These are phyloP conservation scores for Magnusiomyces suaveolens DNA, from an alignment of 1,139 yeast species.

Conservation along the genomic window DNA sequence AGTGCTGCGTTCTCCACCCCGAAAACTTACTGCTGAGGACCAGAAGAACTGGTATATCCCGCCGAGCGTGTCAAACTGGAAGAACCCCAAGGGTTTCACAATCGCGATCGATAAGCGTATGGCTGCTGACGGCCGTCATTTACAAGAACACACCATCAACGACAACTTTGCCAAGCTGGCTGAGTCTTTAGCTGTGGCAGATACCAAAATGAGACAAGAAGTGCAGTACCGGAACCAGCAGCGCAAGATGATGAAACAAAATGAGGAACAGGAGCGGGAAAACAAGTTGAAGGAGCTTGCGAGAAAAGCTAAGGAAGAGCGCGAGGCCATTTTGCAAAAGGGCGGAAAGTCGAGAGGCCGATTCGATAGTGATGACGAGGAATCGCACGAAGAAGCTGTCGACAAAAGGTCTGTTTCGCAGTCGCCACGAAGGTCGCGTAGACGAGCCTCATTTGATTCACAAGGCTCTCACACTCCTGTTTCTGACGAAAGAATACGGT, in stretches of 20 bases:
- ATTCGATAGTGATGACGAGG: not conserved
- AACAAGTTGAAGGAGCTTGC: slow-evolving; percentile 50
- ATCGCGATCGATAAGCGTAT: slow-evolving; percentile 72
- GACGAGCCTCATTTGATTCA: not conserved
- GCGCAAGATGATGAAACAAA: slow-evolving; percentile 45
- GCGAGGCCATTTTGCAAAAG: slow-evolving; percentile 12
- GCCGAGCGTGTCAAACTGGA: slow-evolving; percentile 91
- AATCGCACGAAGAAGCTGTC: slow-evolving; percentile 18
- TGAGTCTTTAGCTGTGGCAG: slow-evolving; percentile 68
- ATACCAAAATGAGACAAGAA: slow-evolving; percentile 61
- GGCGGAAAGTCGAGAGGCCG: not conserved
- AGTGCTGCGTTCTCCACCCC: slow-evolving; percentile 40
- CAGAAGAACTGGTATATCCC: slow-evolving; percentile 83
- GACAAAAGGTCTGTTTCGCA: slow-evolving; percentile 7
- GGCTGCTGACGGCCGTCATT: slow-evolving; percentile 45
- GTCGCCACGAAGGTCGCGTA: not conserved
- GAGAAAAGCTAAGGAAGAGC: slow-evolving; percentile 42
- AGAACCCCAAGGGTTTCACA: slow-evolving; percentile 84
- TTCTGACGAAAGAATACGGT: not conserved
- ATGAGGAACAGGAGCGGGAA: slow-evolving; percentile 53
- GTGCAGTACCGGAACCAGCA: slow-evolving; percentile 50
- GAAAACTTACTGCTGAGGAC: slow-evolving; percentile 62
- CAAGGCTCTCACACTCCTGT: not conserved
- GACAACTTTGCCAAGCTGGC: slow-evolving; percentile 56
- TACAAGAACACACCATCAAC: slow-evolving; percentile 37